Base-by-base conservation (phyloP, 352 stramenopile genomes). In the Globisporangium nagaii region DNA sequence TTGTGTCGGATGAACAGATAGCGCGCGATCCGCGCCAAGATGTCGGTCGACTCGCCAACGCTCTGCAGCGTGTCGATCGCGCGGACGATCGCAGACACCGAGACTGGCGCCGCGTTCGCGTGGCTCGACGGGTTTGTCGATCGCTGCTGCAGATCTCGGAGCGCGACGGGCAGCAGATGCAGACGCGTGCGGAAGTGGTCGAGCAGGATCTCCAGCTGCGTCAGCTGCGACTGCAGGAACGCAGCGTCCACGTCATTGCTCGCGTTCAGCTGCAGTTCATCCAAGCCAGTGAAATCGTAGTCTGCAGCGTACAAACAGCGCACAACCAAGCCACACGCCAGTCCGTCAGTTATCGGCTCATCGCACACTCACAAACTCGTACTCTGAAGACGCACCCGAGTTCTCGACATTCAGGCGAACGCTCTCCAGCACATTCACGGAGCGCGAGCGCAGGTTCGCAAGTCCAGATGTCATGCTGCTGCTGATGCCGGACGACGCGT, bases 21-120 rank as follows among this genome's bases (percentile, higher is more conserved):
- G 5, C 74, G 74, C 22, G 63, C 71, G 45, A 81, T 73, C 15
- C 71, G 65, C 15, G 75, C 62, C 30, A 88, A 55, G 44, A 82
- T 50, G 7, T 79, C 73, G 9, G 66, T 68, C 0, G 75, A 61
- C 45, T 88, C 77, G 28, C 77, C 77, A 22, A 86, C 70, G 1
- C 60, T 70, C 58, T 84, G 71, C 42, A 88, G 45, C 27, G 56
- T 75, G 51, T 88, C 75, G 35, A 88, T 79, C 9, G 68, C 53
- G 27, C 75, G 65, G 36, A 84, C 56, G n/a, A 69, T 60, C 17
- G 65, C 41, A 1, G 32, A 43, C n/a, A 73, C 49, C 7, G 57
- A 53, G 20, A 50, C 19, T 24, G 43, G 43, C 10, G 27, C 11
- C 28, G n/a, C n/a, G n/a, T 36, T 42, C 27, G 17, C 42, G 25